Base-by-base conservation (phyloP, 495 filamentous ascomycete genomes). In the Penicillium psychrofluorescens region DNA sequence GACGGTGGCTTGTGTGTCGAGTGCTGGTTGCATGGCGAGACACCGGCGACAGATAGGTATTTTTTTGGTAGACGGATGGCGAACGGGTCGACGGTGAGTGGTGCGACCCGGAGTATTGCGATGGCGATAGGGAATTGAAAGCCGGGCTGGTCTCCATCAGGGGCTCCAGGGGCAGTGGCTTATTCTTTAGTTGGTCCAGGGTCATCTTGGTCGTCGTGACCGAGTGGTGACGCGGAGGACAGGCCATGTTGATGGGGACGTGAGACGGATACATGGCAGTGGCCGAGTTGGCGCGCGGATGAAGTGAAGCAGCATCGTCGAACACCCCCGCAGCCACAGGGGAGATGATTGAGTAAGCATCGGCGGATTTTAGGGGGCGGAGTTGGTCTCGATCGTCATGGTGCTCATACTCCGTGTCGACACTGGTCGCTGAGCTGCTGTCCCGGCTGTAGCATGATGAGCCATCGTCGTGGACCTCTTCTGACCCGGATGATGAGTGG, bases 81-180 rank as follows among this genome's bases (percentile, higher is more conserved):
- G 22, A 22, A 22, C 22, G 22, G 22, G 22, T 22, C 22, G 22
- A 22, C 22, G 22, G 22, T 22, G 22, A 22, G 22, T 6, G 22
- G 22, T 22, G 22, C 22, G 22, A 22, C 22, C 22, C 4, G 22
- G 22, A 4, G 22, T 22, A 6, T 22, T 22, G 22, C 6, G 22
- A 22, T 22, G 4, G 22, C 22, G 22, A 22, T 22, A 22, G 22
- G 22, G 22, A 22, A 22, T 22, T 22, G 22, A 22, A 22, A 22
- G 22, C 22, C 8, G 70, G 64, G 6, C 56, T 54, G 43, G 67
- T 48, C 38, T 51, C 52, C 36, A 55, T 49, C 0, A 56, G 51
- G 27, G 74, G 72, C 12, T 67, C 69, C 13, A 59, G 59, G 6
- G 74, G 72, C n/a, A 76, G 53, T n/a, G 72, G 69, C 36, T 75